Conservation (phyloP, 2,329 filamentous ascomycete species). For the Paracamarosporium sp. region DNA sequence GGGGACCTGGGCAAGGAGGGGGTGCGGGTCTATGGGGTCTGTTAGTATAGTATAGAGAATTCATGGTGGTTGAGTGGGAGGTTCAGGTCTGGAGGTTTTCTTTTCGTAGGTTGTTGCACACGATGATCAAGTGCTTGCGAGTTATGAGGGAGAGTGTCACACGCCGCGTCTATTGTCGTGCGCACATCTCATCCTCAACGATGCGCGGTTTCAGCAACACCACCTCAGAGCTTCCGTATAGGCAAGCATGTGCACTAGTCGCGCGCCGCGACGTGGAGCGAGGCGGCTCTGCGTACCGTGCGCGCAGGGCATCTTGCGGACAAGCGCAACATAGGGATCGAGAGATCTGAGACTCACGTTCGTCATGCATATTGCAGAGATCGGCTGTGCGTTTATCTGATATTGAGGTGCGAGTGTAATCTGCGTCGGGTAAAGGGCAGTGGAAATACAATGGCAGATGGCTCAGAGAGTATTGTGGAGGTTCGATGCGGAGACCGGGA, state of each 20-base stretch:
- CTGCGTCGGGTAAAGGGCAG: conserved; percentile 6
- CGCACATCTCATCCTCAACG: background rate
- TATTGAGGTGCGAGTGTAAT: conserved; percentile 11
- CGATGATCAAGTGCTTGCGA: no score
- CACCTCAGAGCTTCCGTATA: background rate
- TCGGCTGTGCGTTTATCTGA: background rate
- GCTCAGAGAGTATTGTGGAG: background rate
- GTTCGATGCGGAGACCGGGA: conserved; percentile 8
- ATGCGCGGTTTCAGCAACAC: no score
- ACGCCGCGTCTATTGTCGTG: background rate
- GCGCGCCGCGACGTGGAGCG: background rate
- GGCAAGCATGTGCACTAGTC: background rate
- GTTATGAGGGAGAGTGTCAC: background rate
- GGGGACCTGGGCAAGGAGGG: conserved; percentile 88
- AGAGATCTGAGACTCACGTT: conserved; percentile 35
- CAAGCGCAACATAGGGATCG: conserved; percentile 6
- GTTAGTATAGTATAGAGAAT: conserved; percentile 14
- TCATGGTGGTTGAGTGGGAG: no score
- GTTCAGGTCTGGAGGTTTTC: background rate
- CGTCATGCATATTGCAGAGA: conserved; percentile 41
- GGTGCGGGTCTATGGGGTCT: conserved; percentile 67
- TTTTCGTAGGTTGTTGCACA: no score
- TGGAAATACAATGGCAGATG: background rate
- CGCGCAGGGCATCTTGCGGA: background rate
- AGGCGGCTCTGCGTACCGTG: background rate